Conservation (phyloP, 2,329 filamentous ascomycete genomes). For the Penicillium italicum region DNA sequence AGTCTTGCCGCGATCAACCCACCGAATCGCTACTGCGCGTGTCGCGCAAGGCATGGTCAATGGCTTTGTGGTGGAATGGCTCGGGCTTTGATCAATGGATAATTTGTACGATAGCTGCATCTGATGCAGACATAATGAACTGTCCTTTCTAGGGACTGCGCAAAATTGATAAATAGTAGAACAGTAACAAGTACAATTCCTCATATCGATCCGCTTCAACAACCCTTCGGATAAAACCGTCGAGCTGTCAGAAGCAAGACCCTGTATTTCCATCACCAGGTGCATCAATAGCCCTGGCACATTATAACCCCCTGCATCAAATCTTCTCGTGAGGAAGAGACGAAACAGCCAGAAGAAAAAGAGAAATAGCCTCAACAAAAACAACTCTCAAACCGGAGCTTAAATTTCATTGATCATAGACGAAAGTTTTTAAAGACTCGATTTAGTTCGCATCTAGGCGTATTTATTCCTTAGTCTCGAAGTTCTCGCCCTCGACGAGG, state of each 20-base stretch:
- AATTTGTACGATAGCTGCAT: slow-evolving; percentile 17
- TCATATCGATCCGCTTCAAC: background rate
- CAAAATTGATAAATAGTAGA: background rate
- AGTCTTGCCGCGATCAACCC: background rate
- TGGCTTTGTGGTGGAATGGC: background rate
- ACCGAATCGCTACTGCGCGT: background rate
- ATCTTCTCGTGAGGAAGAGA: background rate
- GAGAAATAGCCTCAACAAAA: slow-evolving; percentile 1
- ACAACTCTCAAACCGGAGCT: slow-evolving; percentile 12
- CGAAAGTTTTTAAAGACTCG: slow-evolving; percentile 15
- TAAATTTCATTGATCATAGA: slow-evolving; percentile 26
- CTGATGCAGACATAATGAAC: slow-evolving; percentile 15
- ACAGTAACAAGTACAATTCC: background rate
- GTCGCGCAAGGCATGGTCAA: background rate
- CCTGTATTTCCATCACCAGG: background rate
- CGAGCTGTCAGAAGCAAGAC: background rate
- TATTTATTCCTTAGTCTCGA: slow-evolving; percentile 91
- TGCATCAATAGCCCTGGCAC: background rate
- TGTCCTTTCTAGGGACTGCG: background rate
- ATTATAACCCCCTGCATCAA: background rate
- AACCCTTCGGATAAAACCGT: background rate
- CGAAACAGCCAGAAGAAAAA: background rate
- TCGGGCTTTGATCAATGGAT: slow-evolving; percentile 4
- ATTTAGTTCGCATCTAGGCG: slow-evolving; percentile 4
- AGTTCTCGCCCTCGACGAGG: slow-evolving; percentile 94